Percentiles rank a stretch among this genome's conserved stretches.
Evolutionary conservation across 345 rosid genomes (phyloP).

Genomic region (Populus pruinosa): DNA sequence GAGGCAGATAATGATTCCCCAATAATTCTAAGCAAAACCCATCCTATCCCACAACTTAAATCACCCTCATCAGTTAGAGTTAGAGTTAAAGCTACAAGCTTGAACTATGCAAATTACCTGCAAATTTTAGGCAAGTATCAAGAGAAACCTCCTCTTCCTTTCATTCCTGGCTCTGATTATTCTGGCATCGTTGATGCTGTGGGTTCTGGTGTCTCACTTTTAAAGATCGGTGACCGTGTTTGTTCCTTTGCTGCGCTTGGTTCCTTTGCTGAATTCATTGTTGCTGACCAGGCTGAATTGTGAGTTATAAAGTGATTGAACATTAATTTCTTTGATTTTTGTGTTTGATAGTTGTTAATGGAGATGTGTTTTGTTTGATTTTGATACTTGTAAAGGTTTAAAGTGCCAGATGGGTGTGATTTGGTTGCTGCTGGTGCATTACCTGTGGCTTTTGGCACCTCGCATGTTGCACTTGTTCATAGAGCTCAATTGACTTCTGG

Average conservation of each 20-base stretch:
- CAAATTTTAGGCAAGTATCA: constrained; percentile 87
- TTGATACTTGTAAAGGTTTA: constrained; percentile 33
- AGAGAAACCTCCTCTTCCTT: constrained; percentile 78
- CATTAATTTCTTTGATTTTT: background rate
- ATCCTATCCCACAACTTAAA: constrained; percentile 57
- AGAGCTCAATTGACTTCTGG: constrained; percentile 65
- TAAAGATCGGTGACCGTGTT: constrained; percentile 76
- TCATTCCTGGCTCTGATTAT: constrained; percentile 91
- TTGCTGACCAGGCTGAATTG: constrained; percentile 66
- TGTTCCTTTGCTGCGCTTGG: constrained; percentile 62
- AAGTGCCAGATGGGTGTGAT: constrained; percentile 78
- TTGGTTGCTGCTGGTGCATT: constrained; percentile 80
- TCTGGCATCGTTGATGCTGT: constrained; percentile 67
- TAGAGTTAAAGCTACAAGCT: constrained; percentile 83
- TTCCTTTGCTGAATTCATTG: constrained; percentile 83
- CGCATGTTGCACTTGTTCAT: constrained; percentile 88
- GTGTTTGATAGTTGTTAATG: background rate
- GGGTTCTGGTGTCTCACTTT: constrained; percentile 56
- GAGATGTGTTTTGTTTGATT: background rate
- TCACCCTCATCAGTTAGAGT: constrained; percentile 66
- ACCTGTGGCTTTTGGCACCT: constrained; percentile 94
- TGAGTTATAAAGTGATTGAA: constrained; percentile 19
- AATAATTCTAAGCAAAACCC: constrained; percentile 36
- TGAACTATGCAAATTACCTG: constrained; percentile 90
- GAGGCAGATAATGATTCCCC: constrained; percentile 34